Evolutionary conservation across 2,329 filamentous ascomycete genomes (phyloP).

Genomic region (Penicillium digitatum): DNA sequence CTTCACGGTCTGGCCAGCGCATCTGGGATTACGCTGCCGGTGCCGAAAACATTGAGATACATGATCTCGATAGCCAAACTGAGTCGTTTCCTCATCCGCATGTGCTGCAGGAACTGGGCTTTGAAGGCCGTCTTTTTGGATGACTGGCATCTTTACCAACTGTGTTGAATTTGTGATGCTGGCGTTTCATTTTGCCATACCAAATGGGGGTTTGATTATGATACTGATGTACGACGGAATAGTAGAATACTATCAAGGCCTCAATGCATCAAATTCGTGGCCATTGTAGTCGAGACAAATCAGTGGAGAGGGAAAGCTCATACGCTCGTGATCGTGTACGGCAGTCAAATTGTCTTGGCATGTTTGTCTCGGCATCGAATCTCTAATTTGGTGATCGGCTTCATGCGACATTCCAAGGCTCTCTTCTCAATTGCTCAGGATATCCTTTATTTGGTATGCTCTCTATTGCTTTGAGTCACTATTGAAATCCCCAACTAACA

Average conservation of each 20-base stretch:
- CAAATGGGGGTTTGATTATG: slow-evolving; percentile 11
- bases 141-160: background rate
- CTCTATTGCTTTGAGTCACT: background rate
- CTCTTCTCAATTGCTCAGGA: slow-evolving; percentile 7
- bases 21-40: slow-evolving; percentile 15
- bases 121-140: slow-evolving; percentile 5
- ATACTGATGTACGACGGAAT: background rate
- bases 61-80: slow-evolving; percentile 5
- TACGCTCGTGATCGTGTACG: background rate
- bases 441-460: slow-evolving; percentile 7
- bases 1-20: slow-evolving; percentile 17
- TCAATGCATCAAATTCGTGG: background rate
- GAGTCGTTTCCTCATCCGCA: slow-evolving; percentile 2
- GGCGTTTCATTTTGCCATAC: slow-evolving; percentile 14
- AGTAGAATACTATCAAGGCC: background rate
- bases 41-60: slow-evolving; percentile 1
- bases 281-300: background rate
- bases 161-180: background rate
- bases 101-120: slow-evolving; percentile 6
- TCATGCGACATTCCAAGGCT: slow-evolving; percentile 10
- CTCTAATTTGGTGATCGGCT: slow-evolving; percentile 14
- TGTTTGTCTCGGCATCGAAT: slow-evolving; percentile 17
- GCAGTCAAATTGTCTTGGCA: slow-evolving; percentile 13
- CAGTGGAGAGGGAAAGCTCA: background rate
- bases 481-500: background rate